These are phyloP conservation scores for Kwoniella botswanensis DNA, from an alignment of 768 basidiomycete species.

Conservation along the genomic window DNA sequence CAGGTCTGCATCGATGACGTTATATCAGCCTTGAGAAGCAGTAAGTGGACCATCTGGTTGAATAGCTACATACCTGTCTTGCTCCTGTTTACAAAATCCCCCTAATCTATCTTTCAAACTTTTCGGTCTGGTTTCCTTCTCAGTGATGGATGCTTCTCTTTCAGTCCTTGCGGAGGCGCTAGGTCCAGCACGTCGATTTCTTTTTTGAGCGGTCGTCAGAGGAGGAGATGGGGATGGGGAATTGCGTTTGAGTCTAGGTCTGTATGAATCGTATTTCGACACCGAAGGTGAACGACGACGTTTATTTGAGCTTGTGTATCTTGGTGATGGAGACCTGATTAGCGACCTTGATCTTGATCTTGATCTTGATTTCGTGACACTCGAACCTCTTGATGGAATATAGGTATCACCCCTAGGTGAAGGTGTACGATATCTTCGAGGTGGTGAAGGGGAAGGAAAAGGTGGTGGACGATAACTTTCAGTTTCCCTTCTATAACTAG, in stretches of 20 bases:
- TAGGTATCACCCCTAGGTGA: conserved; percentile 12
- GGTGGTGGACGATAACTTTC: conserved; percentile 13
- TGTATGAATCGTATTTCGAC: background rate
- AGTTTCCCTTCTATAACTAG: conserved; percentile 2
- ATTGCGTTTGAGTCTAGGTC: background rate
- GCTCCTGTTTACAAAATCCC: background rate
- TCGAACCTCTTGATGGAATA: background rate
- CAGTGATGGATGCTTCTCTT: background rate
- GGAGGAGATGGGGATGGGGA: conserved; percentile 2
- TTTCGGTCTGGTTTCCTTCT: background rate
- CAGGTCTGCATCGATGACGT: background rate
- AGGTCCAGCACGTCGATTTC: background rate
- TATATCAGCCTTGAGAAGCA: background rate
- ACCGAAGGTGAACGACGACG: conserved; percentile 12
- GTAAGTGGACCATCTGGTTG: background rate
- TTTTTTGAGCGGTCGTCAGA: background rate
- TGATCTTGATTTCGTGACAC: background rate
- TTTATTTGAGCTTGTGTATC: background rate
- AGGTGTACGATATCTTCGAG: conserved; percentile 11
- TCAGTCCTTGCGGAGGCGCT: background rate
- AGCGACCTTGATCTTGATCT: background rate
- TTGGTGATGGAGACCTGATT: background rate
- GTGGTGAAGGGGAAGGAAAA: conserved; percentile 7
- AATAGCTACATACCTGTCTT: conserved; percentile 7
- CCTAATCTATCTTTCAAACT: conserved; percentile 23